These are phyloP conservation scores for Zygosaccharomyces sapae DNA, from an alignment of 1,139 yeast genomes.

Conservation along the genomic window DNA sequence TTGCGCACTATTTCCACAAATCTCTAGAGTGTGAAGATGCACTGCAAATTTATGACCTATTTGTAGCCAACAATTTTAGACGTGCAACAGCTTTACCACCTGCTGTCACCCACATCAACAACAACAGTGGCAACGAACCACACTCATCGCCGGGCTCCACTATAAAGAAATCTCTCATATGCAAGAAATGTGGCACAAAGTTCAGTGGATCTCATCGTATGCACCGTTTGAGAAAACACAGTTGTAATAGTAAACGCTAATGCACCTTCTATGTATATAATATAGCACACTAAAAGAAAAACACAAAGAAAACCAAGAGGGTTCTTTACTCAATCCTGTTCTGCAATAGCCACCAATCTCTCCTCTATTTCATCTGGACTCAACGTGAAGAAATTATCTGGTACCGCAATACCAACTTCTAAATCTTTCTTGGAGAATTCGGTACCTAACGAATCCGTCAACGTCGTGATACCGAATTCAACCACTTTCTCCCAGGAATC, in stretches of 20 bases:
- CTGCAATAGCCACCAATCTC: constrained; percentile 89
- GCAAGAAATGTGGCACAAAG: constrained; percentile 25
- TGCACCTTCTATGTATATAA: constrained; percentile 6
- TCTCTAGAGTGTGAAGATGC: constrained; percentile 31
- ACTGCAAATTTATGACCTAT: constrained; percentile 25
- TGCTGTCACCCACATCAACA: constrained; percentile 7
- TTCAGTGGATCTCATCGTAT: constrained; percentile 26
- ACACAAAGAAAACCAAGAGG: no score
- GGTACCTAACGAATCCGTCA: constrained; percentile 82
- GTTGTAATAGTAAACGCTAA: constrained; percentile 15
- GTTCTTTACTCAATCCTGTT: constrained; percentile 58
- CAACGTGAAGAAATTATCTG: constrained; percentile 61
- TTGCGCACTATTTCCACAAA: constrained; percentile 35
- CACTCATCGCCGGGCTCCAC: constrained; percentile 1
- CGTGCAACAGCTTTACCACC: constrained; percentile 11
- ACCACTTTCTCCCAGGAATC: constrained; percentile 90
- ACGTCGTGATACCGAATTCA: constrained; percentile 80
- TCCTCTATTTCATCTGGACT: constrained; percentile 88
- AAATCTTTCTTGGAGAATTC: constrained; percentile 91
- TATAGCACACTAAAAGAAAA: neutral
- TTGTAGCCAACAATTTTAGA: constrained; percentile 20
- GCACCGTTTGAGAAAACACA: constrained; percentile 21
- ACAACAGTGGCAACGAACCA: neutral
- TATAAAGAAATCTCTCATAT: constrained; percentile 24
- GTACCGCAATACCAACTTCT: constrained; percentile 85